phyloP scores from a whole-genome alignment of 2,329 filamentous ascomycete species.

The Alternaria longipes region DNA sequence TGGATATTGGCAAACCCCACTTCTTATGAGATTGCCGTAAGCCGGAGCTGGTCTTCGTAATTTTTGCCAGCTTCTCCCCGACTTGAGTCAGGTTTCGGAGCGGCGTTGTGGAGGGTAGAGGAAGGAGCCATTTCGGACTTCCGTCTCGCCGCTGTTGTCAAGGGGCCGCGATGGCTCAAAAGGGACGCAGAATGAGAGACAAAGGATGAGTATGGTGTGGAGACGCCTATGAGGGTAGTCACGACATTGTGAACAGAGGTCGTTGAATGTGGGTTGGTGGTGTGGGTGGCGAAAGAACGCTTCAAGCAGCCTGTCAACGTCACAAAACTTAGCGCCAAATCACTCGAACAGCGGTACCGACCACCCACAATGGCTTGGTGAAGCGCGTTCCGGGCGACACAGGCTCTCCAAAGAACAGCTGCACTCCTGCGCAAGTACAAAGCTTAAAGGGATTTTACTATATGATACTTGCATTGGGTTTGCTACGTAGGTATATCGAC shows the following conservation, averaged over 20 bases:
- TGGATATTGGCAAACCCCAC: background rate
- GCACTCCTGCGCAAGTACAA: background rate
- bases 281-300: constrained; percentile 5
- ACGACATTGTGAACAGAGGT: background rate
- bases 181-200: background rate
- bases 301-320: constrained; percentile 3
- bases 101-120: background rate
- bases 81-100: background rate
- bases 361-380: background rate
- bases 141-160: background rate
- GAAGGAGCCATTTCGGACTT: background rate
- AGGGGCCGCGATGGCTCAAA: background rate
- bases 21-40: background rate
- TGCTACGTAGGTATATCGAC: constrained; percentile 1
- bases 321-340: constrained; percentile 5
- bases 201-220: background rate
- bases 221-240: background rate
- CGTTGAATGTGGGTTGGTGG: constrained; percentile 7
- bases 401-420: background rate
- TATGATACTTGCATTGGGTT: background rate
- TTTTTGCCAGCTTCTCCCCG: background rate
- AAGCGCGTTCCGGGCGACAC: background rate
- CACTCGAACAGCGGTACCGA: background rate
- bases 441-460: background rate
- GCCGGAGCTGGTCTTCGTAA: background rate